Conservation (phyloP, 2,329 filamentous ascomycete species). For the Niveomyces coronatus region DNA sequence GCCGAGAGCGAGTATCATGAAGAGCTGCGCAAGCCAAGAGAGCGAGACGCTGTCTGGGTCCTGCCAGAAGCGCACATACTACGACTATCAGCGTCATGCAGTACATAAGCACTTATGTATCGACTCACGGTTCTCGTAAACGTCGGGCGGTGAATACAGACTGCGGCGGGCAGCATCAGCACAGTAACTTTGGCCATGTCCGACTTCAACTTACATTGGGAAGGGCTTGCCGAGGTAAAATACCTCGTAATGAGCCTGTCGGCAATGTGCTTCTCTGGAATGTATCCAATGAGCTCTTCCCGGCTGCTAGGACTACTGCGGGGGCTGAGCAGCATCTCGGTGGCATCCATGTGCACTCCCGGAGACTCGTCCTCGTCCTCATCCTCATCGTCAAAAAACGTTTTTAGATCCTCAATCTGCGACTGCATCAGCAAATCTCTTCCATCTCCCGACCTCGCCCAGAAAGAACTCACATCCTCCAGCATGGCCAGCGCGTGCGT, state of each 20-base stretch:
- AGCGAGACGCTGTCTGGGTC: slow-evolving; percentile 28
- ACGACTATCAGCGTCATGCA: slow-evolving; percentile 3
- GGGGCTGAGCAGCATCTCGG: slow-evolving; percentile 34
- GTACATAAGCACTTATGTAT: no score
- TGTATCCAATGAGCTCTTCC: slow-evolving; percentile 34
- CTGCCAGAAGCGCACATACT: slow-evolving; percentile 41
- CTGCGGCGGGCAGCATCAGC: slow-evolving; percentile 24
- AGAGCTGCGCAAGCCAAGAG: slow-evolving; percentile 42
- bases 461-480: slow-evolving; percentile 37
- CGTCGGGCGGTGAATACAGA: slow-evolving; percentile 42
- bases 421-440: slow-evolving; percentile 10
- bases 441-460: background rate
- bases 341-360: slow-evolving; percentile 24
- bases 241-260: slow-evolving; percentile 43
- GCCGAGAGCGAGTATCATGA: slow-evolving; percentile 34
- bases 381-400: slow-evolving; percentile 42
- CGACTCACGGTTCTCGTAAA: slow-evolving; percentile 34
- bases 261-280: slow-evolving; percentile 36
- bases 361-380: slow-evolving; percentile 23
- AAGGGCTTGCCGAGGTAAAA: slow-evolving; percentile 42
- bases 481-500: slow-evolving; percentile 52
- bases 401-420: slow-evolving; percentile 49
- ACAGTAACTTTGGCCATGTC: slow-evolving; percentile 7
- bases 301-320: slow-evolving; percentile 29
- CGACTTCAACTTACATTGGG: slow-evolving; percentile 31